phyloP scores from a whole-genome alignment of 257 asterid genomes.

The Knoxia roxburghii region DNA sequence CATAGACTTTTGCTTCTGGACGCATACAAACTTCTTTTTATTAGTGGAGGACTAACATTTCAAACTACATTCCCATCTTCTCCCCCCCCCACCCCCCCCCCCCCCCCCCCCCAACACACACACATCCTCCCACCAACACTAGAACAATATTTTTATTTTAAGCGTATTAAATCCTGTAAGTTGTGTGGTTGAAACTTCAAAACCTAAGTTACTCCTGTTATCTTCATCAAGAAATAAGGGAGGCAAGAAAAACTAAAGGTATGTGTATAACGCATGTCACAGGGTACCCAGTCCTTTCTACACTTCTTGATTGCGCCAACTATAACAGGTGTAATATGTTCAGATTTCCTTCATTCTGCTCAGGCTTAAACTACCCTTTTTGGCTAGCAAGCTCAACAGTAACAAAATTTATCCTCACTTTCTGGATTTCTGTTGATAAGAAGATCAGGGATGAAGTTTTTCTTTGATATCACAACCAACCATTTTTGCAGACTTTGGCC shows the following conservation, averaged over 20 bases:
- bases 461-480: not conserved
- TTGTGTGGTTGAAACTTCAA: not conserved
- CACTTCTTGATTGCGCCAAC: not conserved
- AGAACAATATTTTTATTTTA: slow-evolving; percentile 3
- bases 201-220: not conserved
- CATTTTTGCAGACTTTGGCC: not conserved
- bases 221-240: not conserved
- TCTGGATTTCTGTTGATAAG: not conserved
- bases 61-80: slow-evolving; percentile 49
- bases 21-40: slow-evolving; percentile 44
- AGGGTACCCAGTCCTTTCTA: not conserved
- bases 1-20: slow-evolving; percentile 33
- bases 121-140: slow-evolving; percentile 49
- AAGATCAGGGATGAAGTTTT: not conserved
- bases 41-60: slow-evolving; percentile 59
- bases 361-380: slow-evolving; percentile 1
- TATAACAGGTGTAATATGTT: not conserved
- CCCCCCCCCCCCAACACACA: too few species aligned
- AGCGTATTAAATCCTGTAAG: not conserved
- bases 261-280: not conserved
- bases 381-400: slow-evolving; percentile 2
- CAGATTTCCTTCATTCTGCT: slow-evolving; percentile 5
- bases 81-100: slow-evolving; percentile 16
- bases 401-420: not conserved
- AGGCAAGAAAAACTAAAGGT: not conserved